These are phyloP conservation scores for Leucocoprinus birnbaumii DNA, from an alignment of 768 basidiomycete species.

Conservation along the genomic window DNA sequence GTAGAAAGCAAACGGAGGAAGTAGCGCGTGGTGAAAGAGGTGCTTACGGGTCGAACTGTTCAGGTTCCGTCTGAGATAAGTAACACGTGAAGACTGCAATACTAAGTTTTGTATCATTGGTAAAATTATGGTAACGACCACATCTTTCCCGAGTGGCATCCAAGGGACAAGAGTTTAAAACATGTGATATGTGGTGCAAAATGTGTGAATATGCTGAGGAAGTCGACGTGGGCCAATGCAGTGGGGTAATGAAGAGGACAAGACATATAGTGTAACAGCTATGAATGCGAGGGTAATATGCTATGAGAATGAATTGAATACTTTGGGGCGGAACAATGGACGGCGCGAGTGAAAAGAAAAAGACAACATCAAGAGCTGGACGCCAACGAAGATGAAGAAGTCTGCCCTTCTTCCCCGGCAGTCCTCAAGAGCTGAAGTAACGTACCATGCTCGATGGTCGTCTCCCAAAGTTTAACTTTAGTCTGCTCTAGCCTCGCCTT, in stretches of 20 bases:
- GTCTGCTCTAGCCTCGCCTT: slow-evolving; percentile 53
- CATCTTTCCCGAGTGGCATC: neutral
- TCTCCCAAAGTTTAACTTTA: slow-evolving; percentile 72
- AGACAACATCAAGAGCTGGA: neutral
- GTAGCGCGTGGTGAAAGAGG: too few relatives aligned
- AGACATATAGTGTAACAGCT: neutral
- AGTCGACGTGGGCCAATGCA: neutral
- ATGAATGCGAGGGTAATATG: neutral
- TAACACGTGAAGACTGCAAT: too few relatives aligned
- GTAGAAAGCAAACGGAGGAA: neutral
- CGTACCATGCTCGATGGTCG: slow-evolving; percentile 66
- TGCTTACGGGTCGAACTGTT: too few relatives aligned
- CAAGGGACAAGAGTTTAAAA: neutral
- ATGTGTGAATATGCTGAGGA: neutral
- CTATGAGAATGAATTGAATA: too few relatives aligned
- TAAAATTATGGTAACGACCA: too few relatives aligned
- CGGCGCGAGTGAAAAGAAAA: neutral
- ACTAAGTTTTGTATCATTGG: too few relatives aligned
- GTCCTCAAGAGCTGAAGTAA: slow-evolving; percentile 44
- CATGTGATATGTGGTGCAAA: neutral
- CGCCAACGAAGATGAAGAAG: neutral
- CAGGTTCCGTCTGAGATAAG: too few relatives aligned
- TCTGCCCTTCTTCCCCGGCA: slow-evolving; percentile 14
- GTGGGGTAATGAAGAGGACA: neutral
- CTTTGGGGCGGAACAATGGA: neutral